phyloP scores from a whole-genome alignment of 2,329 filamentous ascomycete species.

The Penicillium oxalicum region DNA sequence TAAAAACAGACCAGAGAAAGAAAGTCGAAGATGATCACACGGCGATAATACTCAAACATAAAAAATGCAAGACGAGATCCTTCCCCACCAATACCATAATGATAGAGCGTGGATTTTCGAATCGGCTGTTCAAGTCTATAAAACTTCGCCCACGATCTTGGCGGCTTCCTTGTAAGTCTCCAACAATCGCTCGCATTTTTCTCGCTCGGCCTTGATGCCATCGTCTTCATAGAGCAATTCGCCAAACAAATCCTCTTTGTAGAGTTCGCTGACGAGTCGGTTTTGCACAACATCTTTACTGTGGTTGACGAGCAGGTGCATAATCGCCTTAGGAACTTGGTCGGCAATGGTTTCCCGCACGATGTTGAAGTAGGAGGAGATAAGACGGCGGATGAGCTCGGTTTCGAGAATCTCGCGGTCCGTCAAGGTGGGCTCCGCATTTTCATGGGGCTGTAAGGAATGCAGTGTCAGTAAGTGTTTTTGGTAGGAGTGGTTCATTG shows the following conservation, averaged over 20 bases:
- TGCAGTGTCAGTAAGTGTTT: not conserved
- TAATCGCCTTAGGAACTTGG: constrained; percentile 96
- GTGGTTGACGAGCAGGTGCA: constrained; percentile 97
- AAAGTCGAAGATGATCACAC: constrained; percentile 3
- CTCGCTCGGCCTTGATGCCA: constrained; percentile 90
- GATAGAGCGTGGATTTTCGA: no score
- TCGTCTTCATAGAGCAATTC: constrained; percentile 97
- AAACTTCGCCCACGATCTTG: constrained; percentile 95
- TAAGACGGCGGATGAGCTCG: constrained; percentile 90
- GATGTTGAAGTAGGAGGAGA: constrained; percentile 98
- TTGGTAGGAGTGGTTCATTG: not conserved
- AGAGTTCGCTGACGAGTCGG: constrained; percentile 87
- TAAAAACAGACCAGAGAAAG: not conserved
- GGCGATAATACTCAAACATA: constrained; percentile 11
- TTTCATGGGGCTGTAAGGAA: constrained; percentile 32
- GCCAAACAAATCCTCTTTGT: constrained; percentile 84
- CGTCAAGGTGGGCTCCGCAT: constrained; percentile 76
- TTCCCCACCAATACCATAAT: not conserved
- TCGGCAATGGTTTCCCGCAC: constrained; percentile 98
- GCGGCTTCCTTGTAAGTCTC: constrained; percentile 95
- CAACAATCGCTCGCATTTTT: constrained; percentile 96
- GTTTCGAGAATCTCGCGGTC: constrained; percentile 97
- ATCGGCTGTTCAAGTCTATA: constrained; percentile 47
- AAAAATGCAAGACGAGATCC: not conserved
- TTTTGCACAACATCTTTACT: constrained; percentile 98